A percentile compares a stretch with the other conserved stretches of the same genome.
Evolutionary conservation across 331 rosid species (phyloP).

Genomic region (Acacia pycnantha): DNA sequence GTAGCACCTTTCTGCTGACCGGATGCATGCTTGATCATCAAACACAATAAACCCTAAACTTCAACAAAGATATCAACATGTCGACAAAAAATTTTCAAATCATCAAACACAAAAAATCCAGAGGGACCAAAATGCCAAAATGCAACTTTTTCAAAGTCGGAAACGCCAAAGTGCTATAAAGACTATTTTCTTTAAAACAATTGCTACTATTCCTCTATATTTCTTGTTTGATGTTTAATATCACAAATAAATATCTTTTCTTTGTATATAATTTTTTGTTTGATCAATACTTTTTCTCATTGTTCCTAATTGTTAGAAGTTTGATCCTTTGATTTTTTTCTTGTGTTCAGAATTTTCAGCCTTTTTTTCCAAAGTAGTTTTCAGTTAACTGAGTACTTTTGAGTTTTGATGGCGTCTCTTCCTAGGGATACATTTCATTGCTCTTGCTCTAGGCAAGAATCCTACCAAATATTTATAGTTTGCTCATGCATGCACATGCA

Average conservation of each 20-base stretch:
- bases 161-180: background rate
- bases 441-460: background rate
- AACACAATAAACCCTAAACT: no score
- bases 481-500: background rate
- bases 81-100: background rate
- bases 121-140: background rate
- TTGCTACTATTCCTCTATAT: background rate
- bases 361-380: background rate
- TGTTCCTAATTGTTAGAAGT: background rate
- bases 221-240: conserved; percentile 29
- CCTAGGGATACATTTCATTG: background rate
- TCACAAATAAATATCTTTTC: background rate
- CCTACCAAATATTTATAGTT: background rate
- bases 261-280: background rate
- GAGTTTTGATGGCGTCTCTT: background rate
- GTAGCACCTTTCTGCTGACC: background rate
- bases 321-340: background rate
- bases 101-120: background rate
- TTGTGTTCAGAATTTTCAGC: background rate
- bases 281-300: background rate
- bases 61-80: background rate
- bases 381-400: background rate
- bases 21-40: background rate
- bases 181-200: background rate
- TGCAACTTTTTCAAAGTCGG: background rate